Conservation (phyloP, 2,329 filamentous ascomycete genomes). For the Exophiala aquamarina region DNA sequence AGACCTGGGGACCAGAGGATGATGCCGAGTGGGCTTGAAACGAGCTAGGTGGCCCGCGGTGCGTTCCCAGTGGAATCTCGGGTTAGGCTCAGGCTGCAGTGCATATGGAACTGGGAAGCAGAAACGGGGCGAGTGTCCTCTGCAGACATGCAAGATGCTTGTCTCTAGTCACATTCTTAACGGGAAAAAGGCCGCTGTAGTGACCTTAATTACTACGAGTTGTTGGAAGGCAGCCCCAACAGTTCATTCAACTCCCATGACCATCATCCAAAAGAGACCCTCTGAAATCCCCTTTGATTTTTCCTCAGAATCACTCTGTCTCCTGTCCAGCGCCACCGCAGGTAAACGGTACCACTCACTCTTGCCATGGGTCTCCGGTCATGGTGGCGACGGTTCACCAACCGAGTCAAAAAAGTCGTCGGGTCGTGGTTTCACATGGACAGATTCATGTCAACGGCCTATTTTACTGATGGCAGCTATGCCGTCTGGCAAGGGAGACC, state of each 20-base stretch:
- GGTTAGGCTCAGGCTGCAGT: too few species aligned
- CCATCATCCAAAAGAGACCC: too few species aligned
- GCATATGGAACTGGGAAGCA: too few species aligned
- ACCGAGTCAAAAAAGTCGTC: neutral
- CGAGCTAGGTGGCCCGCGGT: neutral
- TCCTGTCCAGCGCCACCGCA: neutral
- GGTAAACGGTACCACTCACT: neutral
- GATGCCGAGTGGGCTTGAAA: neutral
- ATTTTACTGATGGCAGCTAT: neutral
- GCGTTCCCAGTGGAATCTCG: too few species aligned
- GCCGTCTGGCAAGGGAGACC: neutral
- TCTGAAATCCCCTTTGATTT: neutral
- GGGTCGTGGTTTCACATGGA: neutral
- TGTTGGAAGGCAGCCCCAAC: too few species aligned
- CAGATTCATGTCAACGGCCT: neutral
- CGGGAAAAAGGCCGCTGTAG: too few species aligned
- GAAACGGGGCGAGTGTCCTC: too few species aligned
- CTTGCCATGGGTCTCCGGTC: neutral
- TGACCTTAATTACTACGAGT: too few species aligned
- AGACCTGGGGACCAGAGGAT: neutral
- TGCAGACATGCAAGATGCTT: too few species aligned
- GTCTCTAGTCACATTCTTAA: too few species aligned
- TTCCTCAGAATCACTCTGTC: neutral
- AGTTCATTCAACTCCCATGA: too few species aligned
- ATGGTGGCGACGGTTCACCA: conserved; percentile 1